phyloP scores from a whole-genome alignment of 2,329 filamentous ascomycete species.

The Fusarium proliferatum region DNA sequence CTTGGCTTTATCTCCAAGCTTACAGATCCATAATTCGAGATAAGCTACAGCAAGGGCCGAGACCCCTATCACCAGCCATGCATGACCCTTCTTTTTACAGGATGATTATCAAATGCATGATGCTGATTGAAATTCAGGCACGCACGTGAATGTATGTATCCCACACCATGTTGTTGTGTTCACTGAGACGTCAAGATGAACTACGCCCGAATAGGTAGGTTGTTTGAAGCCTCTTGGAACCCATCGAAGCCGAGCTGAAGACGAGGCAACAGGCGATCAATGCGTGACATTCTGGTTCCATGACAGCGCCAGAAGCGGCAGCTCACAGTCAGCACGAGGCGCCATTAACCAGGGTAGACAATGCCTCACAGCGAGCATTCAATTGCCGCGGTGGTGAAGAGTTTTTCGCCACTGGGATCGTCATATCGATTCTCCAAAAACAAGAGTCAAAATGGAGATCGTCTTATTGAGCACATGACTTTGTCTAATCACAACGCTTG shows the following conservation, averaged over 20 bases:
- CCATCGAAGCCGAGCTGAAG: constrained; percentile 25
- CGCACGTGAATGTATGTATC: background rate
- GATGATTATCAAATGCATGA: background rate
- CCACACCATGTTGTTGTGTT: constrained; percentile 1
- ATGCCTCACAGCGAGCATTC: background rate
- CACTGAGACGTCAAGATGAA: too few relatives aligned
- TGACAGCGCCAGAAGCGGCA: constrained; percentile 13
- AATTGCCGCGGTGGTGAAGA: constrained; percentile 13
- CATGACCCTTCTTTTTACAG: background rate
- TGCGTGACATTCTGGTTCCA: constrained; percentile 16
- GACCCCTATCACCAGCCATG: background rate
- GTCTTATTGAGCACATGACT: constrained; percentile 10
- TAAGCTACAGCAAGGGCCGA: background rate
- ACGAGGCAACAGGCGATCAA: constrained; percentile 26
- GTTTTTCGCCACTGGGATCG: constrained; percentile 18
- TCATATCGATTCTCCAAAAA: constrained; percentile 1
- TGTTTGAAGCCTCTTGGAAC: constrained; percentile 13
- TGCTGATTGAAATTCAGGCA: background rate
- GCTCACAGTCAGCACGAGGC: constrained; percentile 14
- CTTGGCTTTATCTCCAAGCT: background rate
- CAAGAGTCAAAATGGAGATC: constrained; percentile 6
- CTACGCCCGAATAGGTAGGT: constrained; percentile 29
- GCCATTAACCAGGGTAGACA: background rate
- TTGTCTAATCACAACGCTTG: background rate
- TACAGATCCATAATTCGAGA: constrained; percentile 13